Evolutionary conservation across 2,329 filamentous ascomycete genomes (phyloP), one percentile per base, ranked within the genome.

Genomic region (Neonectria magnoliae): DNA sequence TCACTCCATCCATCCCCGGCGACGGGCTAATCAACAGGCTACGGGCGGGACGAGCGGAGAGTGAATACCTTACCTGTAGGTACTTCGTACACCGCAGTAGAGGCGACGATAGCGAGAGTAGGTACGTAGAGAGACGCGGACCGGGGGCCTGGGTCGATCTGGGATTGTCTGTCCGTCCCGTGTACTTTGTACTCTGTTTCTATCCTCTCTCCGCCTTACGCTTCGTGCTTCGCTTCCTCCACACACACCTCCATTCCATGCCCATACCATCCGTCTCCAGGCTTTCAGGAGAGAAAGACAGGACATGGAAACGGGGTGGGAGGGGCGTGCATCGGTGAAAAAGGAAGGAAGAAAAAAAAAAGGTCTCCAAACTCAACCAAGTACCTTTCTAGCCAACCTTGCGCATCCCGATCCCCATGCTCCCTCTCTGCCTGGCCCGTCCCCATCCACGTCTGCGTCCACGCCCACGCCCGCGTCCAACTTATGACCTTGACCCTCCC

Each of bases 1-100:
- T 62, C 62, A 69, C 65, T 48, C 58, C 56, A 48, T 68, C 58
- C 51, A 66, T 70, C 58, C 44, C 51, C 61, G 56, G 42, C 57
- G 50, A 33, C 55, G 58, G 51, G 44, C 57, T 54, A 38, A 48
- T 48, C 14, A 48, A 56, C 61, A 27, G 55, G 50, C 33, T 55
- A 25, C 50, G 50, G 38, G 68, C 68, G 62, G 64, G 59, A 69
- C 60, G 42, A 29, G 58, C 65, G 65, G 68, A 63, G 67, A 58
- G 31, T 41, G 54, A 57, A 57, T 31, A 27, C 29, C 9, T 29
- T 29, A 25, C 25, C 25, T 25, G 25, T 25, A 25, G 25, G 25
- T 25, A 25, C 25, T 25, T 25, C 22, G 22, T 25, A 25, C 22
- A 25, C 5, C 4, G 22, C 4, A 25, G 22, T 25, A 25, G 22